Evolutionary conservation across 495 filamentous ascomycete genomes (phyloP), one percentile per base, ranked within the genome.

Genomic region (Neurospora sp.): DNA sequence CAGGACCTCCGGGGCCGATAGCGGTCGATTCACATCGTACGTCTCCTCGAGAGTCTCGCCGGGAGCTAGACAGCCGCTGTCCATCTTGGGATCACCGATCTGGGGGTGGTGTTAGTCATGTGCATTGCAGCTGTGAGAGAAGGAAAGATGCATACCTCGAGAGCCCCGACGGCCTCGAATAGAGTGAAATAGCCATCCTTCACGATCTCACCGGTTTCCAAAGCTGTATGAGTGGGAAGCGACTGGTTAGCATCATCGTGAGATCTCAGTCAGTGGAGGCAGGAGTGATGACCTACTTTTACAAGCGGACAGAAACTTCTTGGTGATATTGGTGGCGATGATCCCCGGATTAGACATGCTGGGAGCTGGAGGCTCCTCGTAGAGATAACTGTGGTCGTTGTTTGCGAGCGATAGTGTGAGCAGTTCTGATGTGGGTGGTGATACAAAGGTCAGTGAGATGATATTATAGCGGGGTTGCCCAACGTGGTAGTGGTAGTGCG

Each of bases 81-180:
- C 96, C 96, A 99, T 98, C 81, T 98, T 99, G 1, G 91, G 90
- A 78, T 99, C 96, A 94, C 97, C 97, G 73, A 99, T 95, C 96
- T 99, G 70, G 31, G 9, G 12, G 16, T 18, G 10, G 31, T 16
- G 54, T 66, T 12, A 42, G 40, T 42, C n/a, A 41, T 16, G 27
- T 1, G n/a, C 5, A 38, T 20, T 20, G 20, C 48, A 5, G 39
- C 42, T 70, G 8, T 69, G 46, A 72, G 38, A 48, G 46, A 31
- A 11, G 69, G 72, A 6, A 35, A 59, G 72, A 35, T 1, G 83
- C 88, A 76, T 84, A 95, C 96, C 91, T 99, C 96, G 75, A 99
- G 86, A 77, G 96, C 95, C 73, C 92, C 93, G 75, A 99, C 96
- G 72, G 94, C 89, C 82, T 98, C 96, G 77, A 96, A 97, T 10